Evolutionary conservation across 495 filamentous ascomycete genomes (phyloP).

Genomic region (Recurvomyces mirabilis): DNA sequence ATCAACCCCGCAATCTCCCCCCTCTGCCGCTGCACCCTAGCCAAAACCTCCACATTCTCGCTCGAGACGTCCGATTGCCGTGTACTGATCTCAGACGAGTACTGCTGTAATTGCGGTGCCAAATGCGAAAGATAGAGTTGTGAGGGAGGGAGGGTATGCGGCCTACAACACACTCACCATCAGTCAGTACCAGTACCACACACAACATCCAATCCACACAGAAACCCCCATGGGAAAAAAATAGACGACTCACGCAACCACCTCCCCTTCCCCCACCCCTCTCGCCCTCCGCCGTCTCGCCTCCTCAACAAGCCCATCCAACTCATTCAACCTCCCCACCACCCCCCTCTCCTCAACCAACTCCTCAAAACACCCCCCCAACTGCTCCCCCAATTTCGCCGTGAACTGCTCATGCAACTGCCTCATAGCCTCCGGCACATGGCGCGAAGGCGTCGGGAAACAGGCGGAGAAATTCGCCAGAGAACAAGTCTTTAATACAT

Average conservation of each 20-base stretch:
- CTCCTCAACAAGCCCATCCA: constrained; percentile 72
- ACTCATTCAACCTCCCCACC: constrained; percentile 63
- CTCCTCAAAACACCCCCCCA: constrained; percentile 57
- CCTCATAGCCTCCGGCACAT: constrained; percentile 46
- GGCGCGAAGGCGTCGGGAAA: constrained; percentile 69
- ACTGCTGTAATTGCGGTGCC: constrained; percentile 50
- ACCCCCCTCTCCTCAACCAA: constrained; percentile 63
- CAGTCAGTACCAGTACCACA: not conserved
- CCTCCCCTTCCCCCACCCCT: constrained; percentile 15
- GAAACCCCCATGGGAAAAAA: too few species aligned
- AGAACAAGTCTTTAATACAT: constrained; percentile 61
- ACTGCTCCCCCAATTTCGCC: constrained; percentile 21
- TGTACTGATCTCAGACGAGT: constrained; percentile 49
- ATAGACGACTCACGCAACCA: constrained; percentile 1
- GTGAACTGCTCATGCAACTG: constrained; percentile 27
- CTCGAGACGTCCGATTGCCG: constrained; percentile 49
- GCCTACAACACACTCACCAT: constrained; percentile 35
- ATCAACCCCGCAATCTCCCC: constrained; percentile 62
- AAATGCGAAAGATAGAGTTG: constrained; percentile 60
- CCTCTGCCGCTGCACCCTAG: constrained; percentile 53
- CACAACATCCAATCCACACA: not conserved
- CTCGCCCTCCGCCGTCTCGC: constrained; percentile 44
- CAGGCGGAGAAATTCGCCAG: constrained; percentile 74
- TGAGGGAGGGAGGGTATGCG: constrained; percentile 63
- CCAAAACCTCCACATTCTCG: constrained; percentile 53